These are phyloP conservation scores for Exsudoporus floridanus DNA, from an alignment of 1,284 basidiomycete genomes.

Conservation along the genomic window DNA sequence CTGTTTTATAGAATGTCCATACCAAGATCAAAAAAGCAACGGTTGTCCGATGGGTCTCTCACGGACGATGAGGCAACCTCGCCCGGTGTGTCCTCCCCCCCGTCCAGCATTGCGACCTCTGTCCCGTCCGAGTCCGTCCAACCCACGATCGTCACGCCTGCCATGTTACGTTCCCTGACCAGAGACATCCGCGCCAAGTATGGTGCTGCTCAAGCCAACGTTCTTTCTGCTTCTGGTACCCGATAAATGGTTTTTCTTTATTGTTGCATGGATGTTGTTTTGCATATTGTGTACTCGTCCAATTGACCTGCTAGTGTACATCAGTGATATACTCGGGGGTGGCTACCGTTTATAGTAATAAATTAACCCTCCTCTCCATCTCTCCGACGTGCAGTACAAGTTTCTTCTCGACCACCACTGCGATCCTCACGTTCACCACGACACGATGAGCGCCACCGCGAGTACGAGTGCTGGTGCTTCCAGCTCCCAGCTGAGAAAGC, in stretches of 20 bases:
- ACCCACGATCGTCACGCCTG: conserved; percentile 52
- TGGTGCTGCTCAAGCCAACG: conserved; percentile 8
- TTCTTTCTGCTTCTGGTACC: conserved; percentile 7
- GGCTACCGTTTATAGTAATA: conserved; percentile 24
- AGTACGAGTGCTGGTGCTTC: conserved; percentile 2
- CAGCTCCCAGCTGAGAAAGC: conserved; percentile 47
- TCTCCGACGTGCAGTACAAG: not conserved
- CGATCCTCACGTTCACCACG: not conserved
- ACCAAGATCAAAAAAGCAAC: conserved; percentile 42
- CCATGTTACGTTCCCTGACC: conserved; percentile 69
- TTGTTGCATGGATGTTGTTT: not conserved
- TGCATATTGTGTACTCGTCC: conserved; percentile 7
- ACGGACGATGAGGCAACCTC: conserved; percentile 29
- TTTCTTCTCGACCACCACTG: conserved; percentile 9
- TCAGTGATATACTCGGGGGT: not conserved
- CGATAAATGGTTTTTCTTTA: conserved; percentile 7
- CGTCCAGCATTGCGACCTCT: conserved; percentile 39
- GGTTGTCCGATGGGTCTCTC: conserved; percentile 38
- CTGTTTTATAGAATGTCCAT: conserved; percentile 22
- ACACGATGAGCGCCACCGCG: conserved; percentile 16
- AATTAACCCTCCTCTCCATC: not conserved
- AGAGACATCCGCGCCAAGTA: conserved; percentile 60
- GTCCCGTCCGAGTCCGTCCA: conserved; percentile 29
- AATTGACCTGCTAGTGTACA: too few relatives aligned
- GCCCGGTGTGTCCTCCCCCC: conserved; percentile 35